Evolutionary conservation across 768 basidiomycete genomes (phyloP), one percentile per base, ranked within the genome.

Genomic region (Lentinula boryana): DNA sequence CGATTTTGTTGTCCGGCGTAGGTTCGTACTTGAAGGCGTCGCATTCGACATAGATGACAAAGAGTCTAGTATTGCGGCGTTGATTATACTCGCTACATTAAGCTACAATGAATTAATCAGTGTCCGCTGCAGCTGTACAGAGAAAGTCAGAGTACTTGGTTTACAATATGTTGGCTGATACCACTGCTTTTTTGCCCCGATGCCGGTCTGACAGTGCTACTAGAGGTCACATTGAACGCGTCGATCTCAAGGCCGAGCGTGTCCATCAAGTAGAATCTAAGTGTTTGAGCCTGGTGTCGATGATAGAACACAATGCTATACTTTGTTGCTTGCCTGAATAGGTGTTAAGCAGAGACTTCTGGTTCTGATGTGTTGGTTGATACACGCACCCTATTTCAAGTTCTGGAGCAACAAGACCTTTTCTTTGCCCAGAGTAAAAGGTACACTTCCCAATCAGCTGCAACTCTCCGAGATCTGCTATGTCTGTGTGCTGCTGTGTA

Each of bases 221-320:
- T 48, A 8, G 4, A 79, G 79, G 59, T 78, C 76, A 41, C 78
- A 73, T 15, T 67, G 62, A n/a, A 76, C 65, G 40, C 72, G 71
- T 15, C 61, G 68, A 35, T 69, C 65, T 72, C 63, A 41, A 72
- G 68, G 12, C 67, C 62, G 9, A 76, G 67, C 4, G 72, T 69
- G 53, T 79, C 74, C 21, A 88, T 69, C 0, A 83, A 72, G 65
- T 91, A 86, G 63, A 87, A 90, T n/a, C 88, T 80, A 61, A 90
- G 73, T 4, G 84, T 82, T 5, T 72, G 70, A 16, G 75, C 70
- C n/a, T 76, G 68, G 41, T 88, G 86, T 12, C 83, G 80, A 49
- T 71, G 69, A 67, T 87, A 90, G 55, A 78, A 74, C 41, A 86
- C 75, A 40, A 83, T 35, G 60, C 60, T 68, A 63, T 65, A 70